phyloP scores from a whole-genome alignment of 2,329 filamentous ascomycete genomes.

The Calonectria pteridis region DNA sequence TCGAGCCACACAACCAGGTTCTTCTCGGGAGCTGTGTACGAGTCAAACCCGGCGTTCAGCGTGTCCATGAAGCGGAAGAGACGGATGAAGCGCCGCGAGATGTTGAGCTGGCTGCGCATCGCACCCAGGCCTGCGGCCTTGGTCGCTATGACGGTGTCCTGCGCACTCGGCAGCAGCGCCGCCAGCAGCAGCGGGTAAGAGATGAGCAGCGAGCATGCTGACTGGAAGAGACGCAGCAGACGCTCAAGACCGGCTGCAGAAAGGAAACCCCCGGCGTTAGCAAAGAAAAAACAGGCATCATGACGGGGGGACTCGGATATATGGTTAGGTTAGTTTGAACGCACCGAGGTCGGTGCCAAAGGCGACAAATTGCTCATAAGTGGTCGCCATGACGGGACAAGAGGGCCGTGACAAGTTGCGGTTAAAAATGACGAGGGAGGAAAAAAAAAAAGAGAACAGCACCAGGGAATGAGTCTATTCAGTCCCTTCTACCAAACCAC shows the following conservation, averaged over 20 bases:
- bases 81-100: conserved; percentile 73
- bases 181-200: conserved; percentile 58
- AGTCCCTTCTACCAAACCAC: conserved; percentile 1
- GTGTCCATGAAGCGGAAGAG: conserved; percentile 76
- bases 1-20: conserved; percentile 62
- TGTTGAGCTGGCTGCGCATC: conserved; percentile 58
- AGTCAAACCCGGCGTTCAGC: conserved; percentile 63
- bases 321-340: conserved; percentile 28
- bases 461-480: neutral
- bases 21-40: conserved; percentile 50
- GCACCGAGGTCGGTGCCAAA: conserved; percentile 63
- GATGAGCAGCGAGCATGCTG: conserved; percentile 61
- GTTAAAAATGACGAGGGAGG: neutral
- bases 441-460: neutral
- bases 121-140: conserved; percentile 49
- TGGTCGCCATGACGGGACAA: conserved; percentile 41
- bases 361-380: conserved; percentile 53
- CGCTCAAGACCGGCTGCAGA: conserved; percentile 71
- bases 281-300: neutral
- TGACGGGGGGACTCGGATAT: neutral
- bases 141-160: conserved; percentile 38
- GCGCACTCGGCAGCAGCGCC: conserved; percentile 44
- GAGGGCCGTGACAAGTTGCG: neutral
- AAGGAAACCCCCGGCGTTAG: neutral
- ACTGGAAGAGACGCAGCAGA: conserved; percentile 69